A percentile compares a stretch with the other conserved stretches of the same genome.
phyloP scores from a whole-genome alignment of 2,329 filamentous ascomycete species.

The Allantophomopsis lycopodina region DNA sequence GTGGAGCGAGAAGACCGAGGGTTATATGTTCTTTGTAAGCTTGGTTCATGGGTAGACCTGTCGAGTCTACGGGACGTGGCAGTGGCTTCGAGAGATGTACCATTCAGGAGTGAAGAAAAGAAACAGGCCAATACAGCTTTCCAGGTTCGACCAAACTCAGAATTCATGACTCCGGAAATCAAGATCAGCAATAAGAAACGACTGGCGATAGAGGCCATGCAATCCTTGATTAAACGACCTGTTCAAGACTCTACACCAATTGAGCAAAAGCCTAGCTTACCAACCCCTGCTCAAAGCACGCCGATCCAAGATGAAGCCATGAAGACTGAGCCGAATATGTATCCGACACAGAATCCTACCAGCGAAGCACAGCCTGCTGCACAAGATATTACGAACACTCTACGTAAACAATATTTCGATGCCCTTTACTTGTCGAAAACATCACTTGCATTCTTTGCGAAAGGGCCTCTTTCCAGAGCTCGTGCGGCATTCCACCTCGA shows the following conservation, averaged over 20 bases:
- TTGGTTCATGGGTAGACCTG: constrained; percentile 53
- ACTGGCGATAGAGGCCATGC: constrained; percentile 48
- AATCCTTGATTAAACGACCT: constrained; percentile 41
- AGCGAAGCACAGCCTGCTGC: constrained; percentile 19
- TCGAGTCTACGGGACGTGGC: constrained; percentile 35
- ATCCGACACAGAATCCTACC: background rate
- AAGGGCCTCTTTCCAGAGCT: constrained; percentile 65
- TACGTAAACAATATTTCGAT: constrained; percentile 44
- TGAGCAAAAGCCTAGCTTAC: constrained; percentile 29
- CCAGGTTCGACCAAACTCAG: background rate
- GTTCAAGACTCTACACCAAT: constrained; percentile 9
- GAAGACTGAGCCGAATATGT: background rate
- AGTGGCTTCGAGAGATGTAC: constrained; percentile 26
- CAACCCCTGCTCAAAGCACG: background rate
- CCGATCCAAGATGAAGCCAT: background rate
- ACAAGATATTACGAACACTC: constrained; percentile 39
- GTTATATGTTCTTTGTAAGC: constrained; percentile 53
- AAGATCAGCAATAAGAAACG: constrained; percentile 33
- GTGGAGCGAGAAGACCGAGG: constrained; percentile 50
- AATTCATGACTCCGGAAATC: constrained; percentile 5
- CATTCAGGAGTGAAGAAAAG: constrained; percentile 13
- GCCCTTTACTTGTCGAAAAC: constrained; percentile 53
- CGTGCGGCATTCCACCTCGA: constrained; percentile 56
- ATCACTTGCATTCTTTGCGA: constrained; percentile 71
- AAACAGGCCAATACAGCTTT: background rate